phyloP scores from a whole-genome alignment of 2,329 filamentous ascomycete species.

The Cladosporium sp. region DNA sequence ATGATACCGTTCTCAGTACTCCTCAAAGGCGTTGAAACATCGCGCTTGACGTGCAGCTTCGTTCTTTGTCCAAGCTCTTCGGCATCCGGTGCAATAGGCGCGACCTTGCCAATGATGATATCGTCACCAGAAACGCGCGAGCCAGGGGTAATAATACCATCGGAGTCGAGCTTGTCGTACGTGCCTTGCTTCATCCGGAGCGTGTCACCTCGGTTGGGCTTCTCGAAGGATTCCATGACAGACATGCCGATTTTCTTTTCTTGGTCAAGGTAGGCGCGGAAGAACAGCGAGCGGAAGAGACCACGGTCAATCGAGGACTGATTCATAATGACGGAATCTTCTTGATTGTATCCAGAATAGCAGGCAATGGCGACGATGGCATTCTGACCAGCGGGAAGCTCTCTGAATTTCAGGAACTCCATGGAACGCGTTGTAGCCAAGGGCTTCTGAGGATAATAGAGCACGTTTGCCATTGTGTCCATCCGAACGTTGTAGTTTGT shows the following conservation, averaged over 20 bases:
- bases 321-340: constrained; percentile 99
- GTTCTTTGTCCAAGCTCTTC: constrained; percentile 92
- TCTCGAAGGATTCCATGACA: constrained; percentile 90
- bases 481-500: constrained; percentile 96
- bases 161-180: constrained; percentile 82
- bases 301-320: constrained; percentile 98
- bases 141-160: constrained; percentile 89
- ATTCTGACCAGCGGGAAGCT: constrained; percentile 93
- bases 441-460: constrained; percentile 98
- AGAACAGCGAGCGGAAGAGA: constrained; percentile 95
- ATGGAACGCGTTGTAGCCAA: constrained; percentile 93
- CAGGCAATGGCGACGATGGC: constrained; percentile 96
- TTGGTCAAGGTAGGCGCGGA: constrained; percentile 92
- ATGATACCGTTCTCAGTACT: constrained; percentile 97
- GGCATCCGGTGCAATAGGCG: constrained; percentile 84
- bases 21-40: constrained; percentile 88
- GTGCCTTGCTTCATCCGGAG: constrained; percentile 73
- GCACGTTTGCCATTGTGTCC: constrained; percentile 99
- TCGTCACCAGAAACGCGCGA: constrained; percentile 94
- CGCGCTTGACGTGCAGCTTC: constrained; percentile 82
- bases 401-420: constrained; percentile 98
- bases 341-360: constrained; percentile 98
- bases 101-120: constrained; percentile 98
- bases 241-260: constrained; percentile 95
- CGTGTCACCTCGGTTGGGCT: constrained; percentile 81